Conservation (phyloP, 2,329 filamentous ascomycete species). For the Fusarium concolor region DNA sequence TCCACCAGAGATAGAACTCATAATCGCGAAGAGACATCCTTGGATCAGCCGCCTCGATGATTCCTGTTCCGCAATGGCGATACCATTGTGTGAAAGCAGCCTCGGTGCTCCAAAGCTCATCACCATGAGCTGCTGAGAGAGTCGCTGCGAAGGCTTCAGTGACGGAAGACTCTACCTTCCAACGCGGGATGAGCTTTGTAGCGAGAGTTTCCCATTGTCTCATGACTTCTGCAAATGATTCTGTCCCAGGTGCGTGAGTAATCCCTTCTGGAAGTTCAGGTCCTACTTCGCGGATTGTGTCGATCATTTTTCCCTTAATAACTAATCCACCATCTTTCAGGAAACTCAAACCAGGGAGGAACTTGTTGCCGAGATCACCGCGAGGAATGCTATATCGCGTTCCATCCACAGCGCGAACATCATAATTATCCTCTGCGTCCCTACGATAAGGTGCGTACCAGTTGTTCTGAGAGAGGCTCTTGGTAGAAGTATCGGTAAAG, state of each 20-base stretch:
- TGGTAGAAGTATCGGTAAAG: not conserved
- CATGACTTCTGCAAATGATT: not conserved
- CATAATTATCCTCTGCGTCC: not conserved
- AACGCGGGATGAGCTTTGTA: not conserved
- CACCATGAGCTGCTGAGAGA: not conserved
- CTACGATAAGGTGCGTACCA: not conserved
- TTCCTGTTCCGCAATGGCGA: constrained; percentile 10
- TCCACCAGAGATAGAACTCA: constrained; percentile 28
- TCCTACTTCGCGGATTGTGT: not conserved
- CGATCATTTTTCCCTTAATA: constrained; percentile 12
- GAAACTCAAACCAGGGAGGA: not conserved
- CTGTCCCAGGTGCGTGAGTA: not conserved
- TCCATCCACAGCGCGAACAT: not conserved
- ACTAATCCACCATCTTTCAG: not conserved
- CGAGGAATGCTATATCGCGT: not conserved
- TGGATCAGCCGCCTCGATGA: not conserved
- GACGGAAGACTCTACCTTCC: not conserved
- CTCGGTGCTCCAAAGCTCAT: rapidly evolving
- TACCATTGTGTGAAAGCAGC: constrained; percentile 16
- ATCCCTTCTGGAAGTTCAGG: not conserved
- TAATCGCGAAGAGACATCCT: constrained; percentile 2
- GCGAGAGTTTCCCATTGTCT: constrained; percentile 6
- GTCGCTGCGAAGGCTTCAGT: not conserved
- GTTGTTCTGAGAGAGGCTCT: rapidly evolving
- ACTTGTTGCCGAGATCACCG: rapidly evolving